These are phyloP conservation scores for Blumeria graminis DNA, from an alignment of 2,329 filamentous ascomycete genomes.

Conservation along the genomic window DNA sequence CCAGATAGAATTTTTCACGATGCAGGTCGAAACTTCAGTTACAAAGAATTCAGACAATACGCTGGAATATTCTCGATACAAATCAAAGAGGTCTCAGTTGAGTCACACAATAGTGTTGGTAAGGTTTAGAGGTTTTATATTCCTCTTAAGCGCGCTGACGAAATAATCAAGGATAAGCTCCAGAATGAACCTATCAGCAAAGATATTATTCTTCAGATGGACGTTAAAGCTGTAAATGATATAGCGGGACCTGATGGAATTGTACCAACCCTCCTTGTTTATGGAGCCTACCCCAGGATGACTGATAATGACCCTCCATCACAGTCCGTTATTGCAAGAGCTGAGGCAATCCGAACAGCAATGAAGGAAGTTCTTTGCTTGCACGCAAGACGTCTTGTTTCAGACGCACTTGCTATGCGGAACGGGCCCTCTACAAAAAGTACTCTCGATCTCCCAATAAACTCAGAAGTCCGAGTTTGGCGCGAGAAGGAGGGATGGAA, in stretches of 20 bases:
- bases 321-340: neutral
- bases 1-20: constrained; percentile 1
- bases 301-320: neutral
- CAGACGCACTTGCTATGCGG: neutral
- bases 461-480: constrained; percentile 3
- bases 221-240: neutral
- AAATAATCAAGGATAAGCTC: too few relatives aligned
- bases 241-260: too few relatives aligned
- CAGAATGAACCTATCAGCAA: too few relatives aligned
- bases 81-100: neutral
- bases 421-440: constrained; percentile 2
- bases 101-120: neutral
- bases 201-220: neutral
- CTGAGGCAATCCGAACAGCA: constrained; percentile 2
- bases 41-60: neutral
- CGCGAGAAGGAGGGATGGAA: neutral
- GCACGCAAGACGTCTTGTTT: neutral
- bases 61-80: neutral
- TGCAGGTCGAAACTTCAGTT: constrained; percentile 2
- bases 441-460: too few relatives aligned
- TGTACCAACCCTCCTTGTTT: neutral
- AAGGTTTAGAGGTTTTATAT: too few relatives aligned
- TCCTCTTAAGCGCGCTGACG: too few relatives aligned
- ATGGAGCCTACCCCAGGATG: neutral
- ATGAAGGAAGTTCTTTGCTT: constrained; percentile 3